Conservation (phyloP, 306 rosid species). For the Sophora flavescens region DNA sequence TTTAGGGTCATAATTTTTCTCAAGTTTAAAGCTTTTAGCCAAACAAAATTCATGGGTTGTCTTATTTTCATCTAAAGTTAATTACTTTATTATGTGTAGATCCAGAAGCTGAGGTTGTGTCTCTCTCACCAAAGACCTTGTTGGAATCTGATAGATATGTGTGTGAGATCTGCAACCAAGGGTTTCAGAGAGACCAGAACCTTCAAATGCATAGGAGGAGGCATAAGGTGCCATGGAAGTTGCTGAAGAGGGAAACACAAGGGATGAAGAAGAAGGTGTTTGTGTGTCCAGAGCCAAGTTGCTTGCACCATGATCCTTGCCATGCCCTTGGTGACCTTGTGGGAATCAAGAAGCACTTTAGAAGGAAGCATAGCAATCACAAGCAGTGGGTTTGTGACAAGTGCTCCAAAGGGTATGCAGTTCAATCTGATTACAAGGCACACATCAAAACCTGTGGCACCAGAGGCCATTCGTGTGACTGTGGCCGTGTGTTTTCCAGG, state of each 20-base stretch:
- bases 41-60: not conserved
- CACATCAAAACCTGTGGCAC: slow-evolving; percentile 99
- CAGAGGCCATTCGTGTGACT: slow-evolving; percentile 97
- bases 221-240: slow-evolving; percentile 95
- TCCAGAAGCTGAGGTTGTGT: slow-evolving; percentile 98
- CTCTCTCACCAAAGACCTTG: slow-evolving; percentile 84
- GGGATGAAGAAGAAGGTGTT: slow-evolving; percentile 80
- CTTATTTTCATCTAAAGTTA: not conserved
- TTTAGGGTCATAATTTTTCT: not conserved
- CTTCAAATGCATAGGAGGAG: slow-evolving; percentile 96
- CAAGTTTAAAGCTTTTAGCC: slow-evolving; percentile 2
- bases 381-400: slow-evolving; percentile 96
- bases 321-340: slow-evolving; percentile 98
- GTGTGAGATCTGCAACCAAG: slow-evolving; percentile 99
- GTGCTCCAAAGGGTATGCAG: slow-evolving; percentile 93
- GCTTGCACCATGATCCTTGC: slow-evolving; percentile 88
- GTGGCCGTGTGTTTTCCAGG: slow-evolving; percentile 99
- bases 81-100: slow-evolving; percentile 50
- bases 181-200: slow-evolving; percentile 96
- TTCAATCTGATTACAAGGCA: slow-evolving; percentile 96
- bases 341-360: slow-evolving; percentile 90
- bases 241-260: slow-evolving; percentile 71
- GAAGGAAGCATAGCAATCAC: slow-evolving; percentile 87
- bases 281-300: slow-evolving; percentile 89
- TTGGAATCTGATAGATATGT: slow-evolving; percentile 91